phyloP scores from a whole-genome alignment of 768 basidiomycete genomes.

The Cubamyces lactineus region DNA sequence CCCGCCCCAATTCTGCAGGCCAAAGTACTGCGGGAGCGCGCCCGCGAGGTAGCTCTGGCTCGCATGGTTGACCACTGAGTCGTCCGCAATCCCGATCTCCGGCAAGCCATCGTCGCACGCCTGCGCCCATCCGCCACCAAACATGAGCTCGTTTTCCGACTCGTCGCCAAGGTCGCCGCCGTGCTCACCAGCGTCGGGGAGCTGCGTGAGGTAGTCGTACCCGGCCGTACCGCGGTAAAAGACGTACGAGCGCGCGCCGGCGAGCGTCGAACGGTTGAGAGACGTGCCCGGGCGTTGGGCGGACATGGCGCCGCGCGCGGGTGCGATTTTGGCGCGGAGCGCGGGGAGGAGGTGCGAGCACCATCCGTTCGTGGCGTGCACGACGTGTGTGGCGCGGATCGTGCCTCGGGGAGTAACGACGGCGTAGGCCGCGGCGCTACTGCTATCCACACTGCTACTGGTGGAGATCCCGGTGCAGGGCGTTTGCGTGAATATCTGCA shows the following conservation, averaged over 20 bases:
- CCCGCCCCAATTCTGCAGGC: constrained; percentile 45
- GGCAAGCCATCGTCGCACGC: constrained; percentile 33
- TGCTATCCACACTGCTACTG: constrained; percentile 20
- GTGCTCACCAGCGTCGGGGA: too few relatives aligned
- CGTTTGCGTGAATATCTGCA: constrained; percentile 60
- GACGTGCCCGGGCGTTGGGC: constrained; percentile 59
- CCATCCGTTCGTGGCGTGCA: constrained; percentile 90
- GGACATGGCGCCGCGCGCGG: constrained; percentile 62
- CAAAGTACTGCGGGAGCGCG: constrained; percentile 59
- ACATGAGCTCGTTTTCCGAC: constrained; percentile 52
- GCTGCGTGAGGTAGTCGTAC: constrained; percentile 75
- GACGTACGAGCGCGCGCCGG: constrained; percentile 58
- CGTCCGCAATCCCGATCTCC: constrained; percentile 39
- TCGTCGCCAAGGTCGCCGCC: constrained; percentile 31
- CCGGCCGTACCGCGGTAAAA: constrained; percentile 52
- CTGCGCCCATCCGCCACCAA: constrained; percentile 61
- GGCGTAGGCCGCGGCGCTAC: constrained; percentile 48
- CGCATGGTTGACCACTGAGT: constrained; percentile 40
- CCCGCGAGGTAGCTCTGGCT: constrained; percentile 49
- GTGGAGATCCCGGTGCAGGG: constrained; percentile 43
- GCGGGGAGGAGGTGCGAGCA: constrained; percentile 67
- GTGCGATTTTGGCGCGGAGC: constrained; percentile 64
- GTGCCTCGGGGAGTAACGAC: constrained; percentile 65
- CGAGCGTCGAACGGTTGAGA: constrained; percentile 30
- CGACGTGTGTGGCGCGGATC: constrained; percentile 60